Percentiles rank a stretch among this genome's conserved stretches.
These are phyloP conservation scores for Penicillium riverlandense DNA, from an alignment of 495 filamentous ascomycete genomes.

Conservation along the genomic window DNA sequence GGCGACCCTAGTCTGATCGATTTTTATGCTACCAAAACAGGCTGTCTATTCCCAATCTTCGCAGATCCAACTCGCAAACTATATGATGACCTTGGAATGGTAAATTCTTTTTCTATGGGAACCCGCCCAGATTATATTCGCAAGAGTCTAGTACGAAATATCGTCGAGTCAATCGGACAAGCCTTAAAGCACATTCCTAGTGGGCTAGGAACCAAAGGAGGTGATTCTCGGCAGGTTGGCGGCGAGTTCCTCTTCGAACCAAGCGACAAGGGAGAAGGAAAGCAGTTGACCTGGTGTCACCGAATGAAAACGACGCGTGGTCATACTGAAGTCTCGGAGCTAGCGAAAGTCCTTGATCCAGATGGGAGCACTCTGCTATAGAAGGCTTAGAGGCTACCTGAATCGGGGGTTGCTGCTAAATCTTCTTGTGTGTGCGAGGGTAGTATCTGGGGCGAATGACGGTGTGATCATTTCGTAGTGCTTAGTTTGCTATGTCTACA, in stretches of 20 bases:
- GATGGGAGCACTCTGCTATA: neutral
- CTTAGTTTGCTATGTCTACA: no score
- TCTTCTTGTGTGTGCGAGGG: no score
- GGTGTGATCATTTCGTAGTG: no score
- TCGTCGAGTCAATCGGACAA: constrained; percentile 47
- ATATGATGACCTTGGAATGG: constrained; percentile 69
- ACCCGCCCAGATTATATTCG: constrained; percentile 59
- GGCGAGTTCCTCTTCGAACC: constrained; percentile 78
- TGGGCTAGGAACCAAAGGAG: constrained; percentile 53
- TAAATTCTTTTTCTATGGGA: constrained; percentile 53
- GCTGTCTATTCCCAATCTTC: constrained; percentile 74
- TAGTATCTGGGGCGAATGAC: no score
- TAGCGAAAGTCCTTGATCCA: constrained; percentile 50
- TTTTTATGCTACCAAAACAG: constrained; percentile 54
- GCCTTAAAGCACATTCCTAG: constrained; percentile 43
- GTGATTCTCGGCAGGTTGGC: constrained; percentile 65
- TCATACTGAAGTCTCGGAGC: constrained; percentile 61
- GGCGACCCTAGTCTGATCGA: constrained; percentile 70
- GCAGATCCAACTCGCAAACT: constrained; percentile 64
- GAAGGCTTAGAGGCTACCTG: no score
- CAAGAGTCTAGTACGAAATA: constrained; percentile 36
- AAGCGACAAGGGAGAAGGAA: constrained; percentile 27
- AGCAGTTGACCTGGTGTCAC: constrained; percentile 69
- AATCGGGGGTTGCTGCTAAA: no score
- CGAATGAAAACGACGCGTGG: constrained; percentile 75